These are phyloP conservation scores for Ulvella scutata DNA, from an alignment of 139 green algal genomes.

Conservation along the genomic window DNA sequence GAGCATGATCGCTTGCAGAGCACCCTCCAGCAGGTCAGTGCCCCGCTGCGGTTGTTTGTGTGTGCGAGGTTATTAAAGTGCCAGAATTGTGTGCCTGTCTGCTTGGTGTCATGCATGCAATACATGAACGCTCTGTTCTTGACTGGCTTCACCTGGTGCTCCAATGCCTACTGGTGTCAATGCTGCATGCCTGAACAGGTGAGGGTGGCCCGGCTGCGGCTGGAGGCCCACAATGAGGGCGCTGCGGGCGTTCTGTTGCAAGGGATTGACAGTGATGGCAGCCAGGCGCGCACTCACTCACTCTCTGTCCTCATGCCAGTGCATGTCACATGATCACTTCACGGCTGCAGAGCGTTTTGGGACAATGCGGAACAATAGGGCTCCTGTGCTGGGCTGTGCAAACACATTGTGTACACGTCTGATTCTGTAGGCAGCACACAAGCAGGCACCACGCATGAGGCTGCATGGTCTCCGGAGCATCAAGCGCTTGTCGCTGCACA, in stretches of 20 bases:
- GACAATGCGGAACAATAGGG: not conserved
- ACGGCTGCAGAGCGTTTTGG: not conserved
- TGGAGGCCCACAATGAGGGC: not conserved
- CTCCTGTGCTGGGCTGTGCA: not conserved
- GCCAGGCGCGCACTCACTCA: no score
- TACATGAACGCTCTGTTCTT: no score
- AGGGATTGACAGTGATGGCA: no score
- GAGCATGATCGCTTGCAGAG: not conserved
- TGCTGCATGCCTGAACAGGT: no score
- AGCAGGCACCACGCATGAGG: not conserved
- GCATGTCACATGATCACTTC: not conserved
- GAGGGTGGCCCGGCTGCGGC: not conserved
- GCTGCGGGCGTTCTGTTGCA: not conserved
- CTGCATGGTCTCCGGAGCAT: not conserved
- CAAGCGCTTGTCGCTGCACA: not conserved
- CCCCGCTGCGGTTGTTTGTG: no score
- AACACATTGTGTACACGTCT: not conserved
- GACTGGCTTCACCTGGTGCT: no score
- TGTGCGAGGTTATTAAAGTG: no score
- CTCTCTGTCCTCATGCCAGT: no score
- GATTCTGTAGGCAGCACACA: not conserved
- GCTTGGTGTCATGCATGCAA: no score
- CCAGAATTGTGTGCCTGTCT: no score
- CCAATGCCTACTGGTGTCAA: no score
- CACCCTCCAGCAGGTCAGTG: no score